Conservation (phyloP, 495 filamentous ascomycete genomes). For the Extremus antarcticus region DNA sequence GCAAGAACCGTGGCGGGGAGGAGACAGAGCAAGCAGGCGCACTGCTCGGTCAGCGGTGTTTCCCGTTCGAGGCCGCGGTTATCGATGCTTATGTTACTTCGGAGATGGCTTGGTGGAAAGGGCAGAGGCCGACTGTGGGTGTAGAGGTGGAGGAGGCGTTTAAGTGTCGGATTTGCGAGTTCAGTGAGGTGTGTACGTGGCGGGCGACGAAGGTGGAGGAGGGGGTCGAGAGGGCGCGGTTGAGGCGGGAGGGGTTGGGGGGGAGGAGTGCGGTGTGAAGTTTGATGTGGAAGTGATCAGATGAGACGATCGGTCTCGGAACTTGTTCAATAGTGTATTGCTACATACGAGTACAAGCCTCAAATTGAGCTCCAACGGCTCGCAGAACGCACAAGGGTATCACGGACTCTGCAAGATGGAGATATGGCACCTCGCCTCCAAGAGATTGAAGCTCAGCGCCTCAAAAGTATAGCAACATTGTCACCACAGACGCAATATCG, state of each 20-base stretch:
- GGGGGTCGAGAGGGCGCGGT: constrained; percentile 25
- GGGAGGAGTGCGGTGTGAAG: constrained; percentile 13
- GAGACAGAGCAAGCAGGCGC: constrained; percentile 24
- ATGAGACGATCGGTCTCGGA: no score
- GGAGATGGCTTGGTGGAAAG: constrained; percentile 80
- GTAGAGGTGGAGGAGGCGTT: constrained; percentile 81
- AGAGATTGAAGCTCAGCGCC: no score
- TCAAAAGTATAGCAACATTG: no score
- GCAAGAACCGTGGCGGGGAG: background rate
- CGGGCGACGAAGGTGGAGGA: constrained; percentile 43
- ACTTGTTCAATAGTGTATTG: no score
- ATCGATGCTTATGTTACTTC: constrained; percentile 54
- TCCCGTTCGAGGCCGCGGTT: constrained; percentile 53
- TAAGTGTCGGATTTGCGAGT: constrained; percentile 68
- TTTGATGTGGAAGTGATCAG: constrained; percentile 7
- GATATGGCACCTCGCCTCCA: no score
- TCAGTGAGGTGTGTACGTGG: constrained; percentile 51
- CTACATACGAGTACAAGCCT: no score
- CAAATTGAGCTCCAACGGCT: no score
- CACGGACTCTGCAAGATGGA: no score
- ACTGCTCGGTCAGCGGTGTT: constrained; percentile 56
- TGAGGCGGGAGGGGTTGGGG: constrained; percentile 16
- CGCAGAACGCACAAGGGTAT: no score
- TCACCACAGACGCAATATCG: no score
- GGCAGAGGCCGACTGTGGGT: constrained; percentile 62